Evolutionary conservation across 768 basidiomycete genomes (phyloP), one percentile per base, ranked within the genome.

Genomic region (Leccinum variicolor): DNA sequence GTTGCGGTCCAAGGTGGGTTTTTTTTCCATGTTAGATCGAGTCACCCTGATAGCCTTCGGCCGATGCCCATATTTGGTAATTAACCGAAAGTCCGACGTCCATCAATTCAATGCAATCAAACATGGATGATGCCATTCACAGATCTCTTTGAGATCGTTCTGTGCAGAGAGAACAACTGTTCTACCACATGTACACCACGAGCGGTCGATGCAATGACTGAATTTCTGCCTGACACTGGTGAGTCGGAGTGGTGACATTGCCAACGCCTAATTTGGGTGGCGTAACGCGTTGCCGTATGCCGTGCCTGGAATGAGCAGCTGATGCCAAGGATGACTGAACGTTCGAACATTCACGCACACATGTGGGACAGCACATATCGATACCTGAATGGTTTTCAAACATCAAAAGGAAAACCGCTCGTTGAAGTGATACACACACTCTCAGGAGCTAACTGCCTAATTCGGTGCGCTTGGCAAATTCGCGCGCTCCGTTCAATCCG

Each of bases 11-110:
- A 39, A 15, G 17, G 36, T 39, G 17, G 36, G 17, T 53, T 39
- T 36, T 31, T 55, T 60, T 67, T 58, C 46, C 46, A 55, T 31
- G 31, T 46, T 23, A 56, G 26, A 54, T 60, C 61, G 62, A 60
- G 65, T 73, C 69, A 67, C 39, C n/a, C 57, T 53, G 47, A 53
- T 46, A 47, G 14, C 2, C 21, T 41, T 72, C 69, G 69, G 70
- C 71, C 72, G 68, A 68, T 9, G 13, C 1, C 66, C 57, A 58
- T 17, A 58, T 60, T 2, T 51, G 55, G 66, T 43, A 10, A 57
- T 59, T 1, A 6, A 6, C 66, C 68, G 63, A 61, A 70, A 58
- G 45, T 56, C 68, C 70, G 69, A 66, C n/a, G 3, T 34, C 25
- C 15, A 11, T 58, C 36, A 39, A 36, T 3, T 39, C 3, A 17